phyloP scores from a whole-genome alignment of 2,329 filamentous ascomycete species.

The Aspergillus uvarum region DNA sequence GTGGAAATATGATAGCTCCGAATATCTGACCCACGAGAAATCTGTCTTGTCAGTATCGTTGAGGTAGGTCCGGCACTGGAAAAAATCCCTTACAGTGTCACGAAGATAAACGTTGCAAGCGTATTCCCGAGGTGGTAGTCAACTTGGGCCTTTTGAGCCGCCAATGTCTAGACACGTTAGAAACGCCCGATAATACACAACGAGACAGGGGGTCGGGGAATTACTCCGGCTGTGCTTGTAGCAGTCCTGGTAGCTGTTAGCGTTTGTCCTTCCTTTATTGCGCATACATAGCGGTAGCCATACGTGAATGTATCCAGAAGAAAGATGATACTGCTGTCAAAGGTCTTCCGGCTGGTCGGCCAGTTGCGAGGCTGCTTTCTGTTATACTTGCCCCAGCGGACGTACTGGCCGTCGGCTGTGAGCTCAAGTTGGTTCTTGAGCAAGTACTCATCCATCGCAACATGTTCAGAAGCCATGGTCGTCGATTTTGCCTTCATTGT shows the following conservation, averaged over 20 bases:
- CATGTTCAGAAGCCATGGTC: background rate
- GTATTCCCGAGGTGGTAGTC: background rate
- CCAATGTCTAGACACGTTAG: background rate
- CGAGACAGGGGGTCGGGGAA: background rate
- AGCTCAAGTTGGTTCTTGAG: constrained; percentile 2
- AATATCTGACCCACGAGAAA: constrained; percentile 7
- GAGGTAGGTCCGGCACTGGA: no score
- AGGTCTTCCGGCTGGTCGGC: background rate
- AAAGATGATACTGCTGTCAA: constrained; percentile 1
- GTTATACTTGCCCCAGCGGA: constrained; percentile 4
- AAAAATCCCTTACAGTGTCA: background rate
- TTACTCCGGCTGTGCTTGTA: constrained; percentile 4
- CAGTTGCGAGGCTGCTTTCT: constrained; percentile 4
- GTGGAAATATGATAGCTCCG: constrained; percentile 8
- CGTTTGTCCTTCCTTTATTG: background rate
- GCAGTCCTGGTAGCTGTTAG: constrained; percentile 1
- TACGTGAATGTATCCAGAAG: constrained; percentile 6
- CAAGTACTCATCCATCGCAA: background rate
- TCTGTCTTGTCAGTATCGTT: background rate
- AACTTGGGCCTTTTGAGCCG: background rate
- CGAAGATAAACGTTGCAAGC: background rate
- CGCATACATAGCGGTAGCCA: background rate
- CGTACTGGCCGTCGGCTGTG: constrained; percentile 2
- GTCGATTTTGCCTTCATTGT: background rate
- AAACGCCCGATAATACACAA: background rate